phyloP scores from a whole-genome alignment of 179 eudicot species.

The Silene vulgaris region DNA sequence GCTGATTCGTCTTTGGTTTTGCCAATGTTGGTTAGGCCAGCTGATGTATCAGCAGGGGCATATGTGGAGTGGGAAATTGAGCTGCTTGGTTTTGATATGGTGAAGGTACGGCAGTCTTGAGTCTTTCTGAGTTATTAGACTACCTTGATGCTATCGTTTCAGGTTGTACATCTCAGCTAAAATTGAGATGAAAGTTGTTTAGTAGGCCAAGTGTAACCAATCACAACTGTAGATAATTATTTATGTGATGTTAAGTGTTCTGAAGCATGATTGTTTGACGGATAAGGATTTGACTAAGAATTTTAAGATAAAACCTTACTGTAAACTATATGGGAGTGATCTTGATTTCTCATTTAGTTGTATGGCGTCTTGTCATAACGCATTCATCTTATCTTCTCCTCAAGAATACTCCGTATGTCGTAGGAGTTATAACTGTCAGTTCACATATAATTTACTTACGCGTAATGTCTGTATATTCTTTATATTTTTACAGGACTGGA shows the following conservation, averaged over 20 bases:
- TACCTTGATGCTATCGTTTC: neutral
- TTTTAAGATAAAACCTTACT: neutral
- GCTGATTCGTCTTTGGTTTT: conserved; percentile 19
- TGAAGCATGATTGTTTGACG: neutral
- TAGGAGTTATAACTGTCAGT: neutral
- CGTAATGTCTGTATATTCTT: neutral
- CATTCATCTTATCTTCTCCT: neutral
- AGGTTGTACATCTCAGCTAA: neutral
- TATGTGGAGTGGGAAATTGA: conserved; percentile 95
- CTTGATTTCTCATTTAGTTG: neutral
- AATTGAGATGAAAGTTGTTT: neutral
- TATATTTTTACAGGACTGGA: conserved; percentile 75
- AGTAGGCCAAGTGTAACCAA: neutral
- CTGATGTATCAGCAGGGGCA: conserved; percentile 81
- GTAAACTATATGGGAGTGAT: neutral
- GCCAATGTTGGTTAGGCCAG: conserved; percentile 53
- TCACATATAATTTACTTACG: neutral
- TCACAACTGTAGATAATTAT: neutral
- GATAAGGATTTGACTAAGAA: neutral
- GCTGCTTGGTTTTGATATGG: conserved; percentile 86
- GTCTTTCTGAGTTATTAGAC: neutral
- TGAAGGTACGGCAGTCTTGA: conserved; percentile 46
- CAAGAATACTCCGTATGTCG: no score
- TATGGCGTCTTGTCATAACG: conserved; percentile 1
- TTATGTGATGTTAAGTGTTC: neutral